Evolutionary conservation across 768 basidiomycete species (phyloP), one percentile per base, ranked within the genome.

Genomic region (Botryobasidium botryosum): DNA sequence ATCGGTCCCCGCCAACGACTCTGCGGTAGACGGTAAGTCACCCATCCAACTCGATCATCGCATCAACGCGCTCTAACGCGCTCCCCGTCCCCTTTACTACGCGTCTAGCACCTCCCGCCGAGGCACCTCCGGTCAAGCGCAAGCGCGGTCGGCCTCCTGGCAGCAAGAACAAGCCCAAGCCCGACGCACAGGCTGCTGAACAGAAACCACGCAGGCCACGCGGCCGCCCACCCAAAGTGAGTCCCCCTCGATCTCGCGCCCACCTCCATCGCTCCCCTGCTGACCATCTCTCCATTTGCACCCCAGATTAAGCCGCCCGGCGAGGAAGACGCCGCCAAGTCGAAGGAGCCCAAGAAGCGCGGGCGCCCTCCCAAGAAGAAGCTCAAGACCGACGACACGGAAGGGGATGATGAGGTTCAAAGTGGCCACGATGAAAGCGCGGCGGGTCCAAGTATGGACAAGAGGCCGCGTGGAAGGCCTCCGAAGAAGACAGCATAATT

Each of bases 281-380:
- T n/a, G n/a, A n/a, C 8, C 31, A n/a, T 8, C 8, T n/a, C n/a
- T 8, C 8, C 31, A 10, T n/a, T 10, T 10, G n/a, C 31, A 8
- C n/a, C 31, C 8, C 31, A 33, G 31, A n/a, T 33, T n/a, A 33
- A 33, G 31, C 10, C 8, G 10, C 10, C 31, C 8, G 31, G 31
- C 31, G 31, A 18, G 21, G 37, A 12, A 20, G 21, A 12, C 31
- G 21, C 5, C 15, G 63, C 64, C 32, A 77, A 77, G 55, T 52
- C 74, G 48, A 64, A 63, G 54, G 53, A 60, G 46, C 75, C 74
- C 69, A 79, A 70, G 70, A 82, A 76, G 64, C 68, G 80, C 50
- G 79, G 79, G 44, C 70, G 80, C 55, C 81, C 79, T 54, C 71
- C 77, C 58, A 80, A 80, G 68, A n/a, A n/a, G n/a, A 50, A 45